phyloP scores from a whole-genome alignment of 2,329 filamentous ascomycete species.

The Metarhizium anisopliae region DNA sequence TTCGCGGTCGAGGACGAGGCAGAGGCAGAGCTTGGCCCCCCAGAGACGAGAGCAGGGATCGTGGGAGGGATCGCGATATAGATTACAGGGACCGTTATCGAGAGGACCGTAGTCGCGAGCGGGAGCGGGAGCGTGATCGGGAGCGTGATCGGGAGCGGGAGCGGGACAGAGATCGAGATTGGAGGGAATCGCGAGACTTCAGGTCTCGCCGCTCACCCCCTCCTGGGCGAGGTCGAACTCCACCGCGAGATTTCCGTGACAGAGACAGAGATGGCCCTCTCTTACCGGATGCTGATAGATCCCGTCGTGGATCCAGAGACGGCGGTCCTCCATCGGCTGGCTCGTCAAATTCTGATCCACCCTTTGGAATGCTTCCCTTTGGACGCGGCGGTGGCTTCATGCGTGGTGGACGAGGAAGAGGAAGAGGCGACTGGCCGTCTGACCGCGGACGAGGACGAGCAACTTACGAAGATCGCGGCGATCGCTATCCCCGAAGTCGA shows the following conservation, averaged over 20 bases:
- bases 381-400: constrained; percentile 47
- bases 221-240: constrained; percentile 51
- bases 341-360: constrained; percentile 60
- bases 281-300: constrained; percentile 58
- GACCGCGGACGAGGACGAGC: constrained; percentile 46
- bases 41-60: constrained; percentile 54
- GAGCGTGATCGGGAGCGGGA: constrained; percentile 34
- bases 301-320: constrained; percentile 61
- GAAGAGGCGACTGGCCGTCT: constrained; percentile 30
- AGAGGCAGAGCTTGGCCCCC: constrained; percentile 47
- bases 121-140: constrained; percentile 49
- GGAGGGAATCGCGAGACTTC: constrained; percentile 31
- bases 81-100: constrained; percentile 50
- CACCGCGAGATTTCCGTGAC: constrained; percentile 58
- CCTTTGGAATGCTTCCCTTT: constrained; percentile 42
- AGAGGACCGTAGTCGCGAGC: constrained; percentile 53
- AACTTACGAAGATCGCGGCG: constrained; percentile 49
- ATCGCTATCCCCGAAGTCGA: constrained; percentile 56
- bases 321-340: constrained; percentile 60
- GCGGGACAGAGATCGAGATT: constrained; percentile 41
- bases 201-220: constrained; percentile 45
- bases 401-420: constrained; percentile 43
- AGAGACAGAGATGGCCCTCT: constrained; percentile 48
- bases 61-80: constrained; percentile 49
- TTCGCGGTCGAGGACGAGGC: constrained; percentile 42